phyloP scores from a whole-genome alignment of 2,329 filamentous ascomycete genomes.

The Fusarium graminum region DNA sequence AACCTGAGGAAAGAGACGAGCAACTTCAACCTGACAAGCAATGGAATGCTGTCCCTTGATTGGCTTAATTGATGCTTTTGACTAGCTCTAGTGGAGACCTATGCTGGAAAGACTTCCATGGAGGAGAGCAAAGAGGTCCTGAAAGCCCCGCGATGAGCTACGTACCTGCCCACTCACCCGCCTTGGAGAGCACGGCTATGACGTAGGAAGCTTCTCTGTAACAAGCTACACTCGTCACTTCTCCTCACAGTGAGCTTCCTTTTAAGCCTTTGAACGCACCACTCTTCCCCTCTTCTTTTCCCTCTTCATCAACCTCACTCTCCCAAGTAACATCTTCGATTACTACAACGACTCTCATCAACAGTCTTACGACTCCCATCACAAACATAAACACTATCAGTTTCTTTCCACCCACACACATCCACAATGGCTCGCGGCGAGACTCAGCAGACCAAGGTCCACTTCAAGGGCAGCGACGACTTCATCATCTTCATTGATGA shows the following conservation, averaged over 20 bases:
- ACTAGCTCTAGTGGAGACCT: conserved; percentile 15
- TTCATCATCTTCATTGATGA: conserved; percentile 73
- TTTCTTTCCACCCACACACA: conserved; percentile 35
- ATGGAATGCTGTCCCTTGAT: conserved; percentile 12
- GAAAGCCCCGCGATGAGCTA: conserved; percentile 33
- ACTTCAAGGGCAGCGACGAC: conserved; percentile 82
- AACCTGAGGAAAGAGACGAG: conserved; percentile 37
- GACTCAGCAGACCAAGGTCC: conserved; percentile 78
- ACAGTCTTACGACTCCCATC: conserved; percentile 23
- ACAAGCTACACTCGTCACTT: conserved; percentile 44
- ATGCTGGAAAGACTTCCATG: background rate
- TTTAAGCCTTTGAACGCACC: conserved; percentile 43
- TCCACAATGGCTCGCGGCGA: conserved; percentile 78
- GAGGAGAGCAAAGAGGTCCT: background rate
- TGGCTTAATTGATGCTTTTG: conserved; percentile 9
- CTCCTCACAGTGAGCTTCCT: conserved; percentile 39
- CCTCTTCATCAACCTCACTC: conserved; percentile 34
- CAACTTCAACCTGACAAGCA: conserved; percentile 38
- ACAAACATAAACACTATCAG: conserved; percentile 29
- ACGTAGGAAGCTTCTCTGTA: conserved; percentile 45
- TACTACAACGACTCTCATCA: conserved; percentile 11
- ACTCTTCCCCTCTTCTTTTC: conserved; percentile 16
- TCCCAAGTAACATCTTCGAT: conserved; percentile 20
- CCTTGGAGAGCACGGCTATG: conserved; percentile 38
- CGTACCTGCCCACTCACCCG: conserved; percentile 29